Conservation (phyloP, 1,284 basidiomycete species). For the Pseudozyma sp. region DNA sequence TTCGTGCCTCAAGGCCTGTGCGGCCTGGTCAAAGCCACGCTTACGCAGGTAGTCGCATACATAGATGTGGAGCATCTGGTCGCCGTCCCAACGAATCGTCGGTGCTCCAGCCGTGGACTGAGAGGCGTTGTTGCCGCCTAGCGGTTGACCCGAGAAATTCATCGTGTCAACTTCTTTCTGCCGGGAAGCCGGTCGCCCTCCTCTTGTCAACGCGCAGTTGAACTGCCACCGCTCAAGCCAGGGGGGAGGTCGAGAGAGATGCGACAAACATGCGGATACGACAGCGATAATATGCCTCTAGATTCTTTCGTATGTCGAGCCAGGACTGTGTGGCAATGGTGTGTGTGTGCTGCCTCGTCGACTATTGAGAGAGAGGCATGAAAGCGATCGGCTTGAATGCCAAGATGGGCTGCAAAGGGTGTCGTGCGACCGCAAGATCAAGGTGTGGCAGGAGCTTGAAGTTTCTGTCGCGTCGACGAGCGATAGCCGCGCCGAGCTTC, state of each 20-base stretch:
- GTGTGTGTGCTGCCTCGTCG: too few species aligned
- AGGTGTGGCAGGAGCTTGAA: too few species aligned
- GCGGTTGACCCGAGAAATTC: neutral
- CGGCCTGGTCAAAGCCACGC: conserved; percentile 31
- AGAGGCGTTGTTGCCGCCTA: neutral
- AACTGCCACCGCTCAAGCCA: neutral
- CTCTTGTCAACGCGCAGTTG: neutral
- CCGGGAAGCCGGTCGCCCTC: neutral
- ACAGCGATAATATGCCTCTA: too few species aligned
- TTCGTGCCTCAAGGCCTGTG: conserved; percentile 23
- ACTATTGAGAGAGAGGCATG: too few species aligned
- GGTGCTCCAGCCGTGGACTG: conserved; percentile 1
- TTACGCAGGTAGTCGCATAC: conserved; percentile 48
- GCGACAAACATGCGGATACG: too few species aligned
- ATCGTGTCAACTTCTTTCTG: neutral
- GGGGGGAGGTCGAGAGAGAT: neutral
- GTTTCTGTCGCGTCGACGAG: too few species aligned
- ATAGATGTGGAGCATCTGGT: conserved; percentile 50
- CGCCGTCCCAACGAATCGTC: conserved; percentile 30
- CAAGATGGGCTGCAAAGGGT: too few species aligned
- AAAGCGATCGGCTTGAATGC: too few species aligned
- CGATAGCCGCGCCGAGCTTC: too few species aligned
- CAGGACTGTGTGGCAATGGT: too few species aligned
- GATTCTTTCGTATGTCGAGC: too few species aligned
- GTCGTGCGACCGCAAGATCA: too few species aligned